Evolutionary conservation across 2,329 filamentous ascomycete genomes (phyloP).

Genomic region (Gnomoniopsis sp.): DNA sequence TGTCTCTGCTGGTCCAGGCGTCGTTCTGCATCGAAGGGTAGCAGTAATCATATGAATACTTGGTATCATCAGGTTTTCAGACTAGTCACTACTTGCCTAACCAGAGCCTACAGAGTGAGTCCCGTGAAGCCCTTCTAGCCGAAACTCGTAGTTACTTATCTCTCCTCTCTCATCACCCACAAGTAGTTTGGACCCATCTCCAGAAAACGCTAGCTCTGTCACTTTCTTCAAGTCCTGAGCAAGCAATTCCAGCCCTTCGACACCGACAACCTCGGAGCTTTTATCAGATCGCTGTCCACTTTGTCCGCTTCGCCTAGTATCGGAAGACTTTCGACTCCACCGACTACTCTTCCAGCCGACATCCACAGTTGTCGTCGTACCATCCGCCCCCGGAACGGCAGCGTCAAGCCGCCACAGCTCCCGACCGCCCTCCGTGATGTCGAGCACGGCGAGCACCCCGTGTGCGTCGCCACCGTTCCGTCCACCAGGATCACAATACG

Average conservation of each 20-base stretch:
- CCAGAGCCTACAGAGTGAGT: too few species aligned
- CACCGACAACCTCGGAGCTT: not conserved
- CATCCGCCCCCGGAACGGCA: slow-evolving; percentile 17
- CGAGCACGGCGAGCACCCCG: slow-evolving; percentile 34
- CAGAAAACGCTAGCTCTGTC: slow-evolving; percentile 36
- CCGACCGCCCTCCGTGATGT: slow-evolving; percentile 31
- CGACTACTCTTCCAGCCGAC: not conserved
- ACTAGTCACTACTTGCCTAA: too few species aligned
- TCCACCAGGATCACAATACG: slow-evolving; percentile 35
- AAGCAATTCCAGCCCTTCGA: slow-evolving; percentile 10
- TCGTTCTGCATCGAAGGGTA: too few species aligned
- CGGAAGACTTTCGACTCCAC: slow-evolving; percentile 3
- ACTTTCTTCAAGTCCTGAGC: slow-evolving; percentile 30
- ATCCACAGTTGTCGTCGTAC: not conserved
- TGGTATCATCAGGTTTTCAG: too few species aligned
- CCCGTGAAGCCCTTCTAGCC: slow-evolving; percentile 20
- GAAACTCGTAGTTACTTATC: slow-evolving; percentile 34
- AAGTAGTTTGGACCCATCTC: slow-evolving; percentile 33
- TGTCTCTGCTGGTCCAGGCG: too few species aligned
- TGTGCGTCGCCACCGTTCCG: slow-evolving; percentile 27
- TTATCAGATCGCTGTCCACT: slow-evolving; percentile 8
- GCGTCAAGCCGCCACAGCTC: slow-evolving; percentile 36
- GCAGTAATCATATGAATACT: too few species aligned
- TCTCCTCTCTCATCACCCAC: slow-evolving; percentile 33
- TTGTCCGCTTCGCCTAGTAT: slow-evolving; percentile 1